A percentile compares a stretch with the other conserved stretches of the same genome.
Conservation (phyloP, 148 eudicot species). For the Diospyros kaki region DNA sequence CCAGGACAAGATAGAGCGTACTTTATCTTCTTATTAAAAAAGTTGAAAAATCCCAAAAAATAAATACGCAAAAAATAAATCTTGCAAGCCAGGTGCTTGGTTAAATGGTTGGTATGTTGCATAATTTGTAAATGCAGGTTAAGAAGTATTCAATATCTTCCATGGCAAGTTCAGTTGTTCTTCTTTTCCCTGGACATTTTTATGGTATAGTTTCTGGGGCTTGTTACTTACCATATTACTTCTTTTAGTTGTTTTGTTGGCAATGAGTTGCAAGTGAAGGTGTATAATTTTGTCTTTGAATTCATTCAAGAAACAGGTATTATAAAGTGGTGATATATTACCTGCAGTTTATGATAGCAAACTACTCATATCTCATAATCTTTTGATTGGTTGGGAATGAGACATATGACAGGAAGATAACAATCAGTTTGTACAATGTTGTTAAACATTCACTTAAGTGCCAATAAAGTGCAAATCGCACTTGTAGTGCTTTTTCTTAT, state of each 20-base stretch:
- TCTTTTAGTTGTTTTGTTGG: background rate
- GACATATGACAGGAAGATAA: background rate
- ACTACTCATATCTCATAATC: background rate
- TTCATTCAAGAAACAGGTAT: background rate
- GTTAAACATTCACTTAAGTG: too few species aligned
- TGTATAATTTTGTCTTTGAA: background rate
- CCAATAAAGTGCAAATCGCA: too few species aligned
- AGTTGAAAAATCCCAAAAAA: too few species aligned
- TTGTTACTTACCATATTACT: background rate
- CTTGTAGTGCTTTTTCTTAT: too few species aligned
- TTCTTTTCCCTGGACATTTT: background rate
- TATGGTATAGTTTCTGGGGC: background rate
- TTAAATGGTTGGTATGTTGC: background rate
- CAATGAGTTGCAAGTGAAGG: background rate
- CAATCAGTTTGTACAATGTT: background rate
- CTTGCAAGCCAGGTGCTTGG: background rate
- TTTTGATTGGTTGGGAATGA: background rate
- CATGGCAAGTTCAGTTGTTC: background rate
- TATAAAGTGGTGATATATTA: background rate
- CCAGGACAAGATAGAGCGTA: background rate
- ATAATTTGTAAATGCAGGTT: background rate
- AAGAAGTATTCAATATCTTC: background rate
- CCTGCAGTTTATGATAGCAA: background rate
- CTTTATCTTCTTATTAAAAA: too few species aligned
- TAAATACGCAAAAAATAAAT: background rate